Base-by-base conservation (phyloP, 108 stramenopile species). In the Conticribra weissflogii region DNA sequence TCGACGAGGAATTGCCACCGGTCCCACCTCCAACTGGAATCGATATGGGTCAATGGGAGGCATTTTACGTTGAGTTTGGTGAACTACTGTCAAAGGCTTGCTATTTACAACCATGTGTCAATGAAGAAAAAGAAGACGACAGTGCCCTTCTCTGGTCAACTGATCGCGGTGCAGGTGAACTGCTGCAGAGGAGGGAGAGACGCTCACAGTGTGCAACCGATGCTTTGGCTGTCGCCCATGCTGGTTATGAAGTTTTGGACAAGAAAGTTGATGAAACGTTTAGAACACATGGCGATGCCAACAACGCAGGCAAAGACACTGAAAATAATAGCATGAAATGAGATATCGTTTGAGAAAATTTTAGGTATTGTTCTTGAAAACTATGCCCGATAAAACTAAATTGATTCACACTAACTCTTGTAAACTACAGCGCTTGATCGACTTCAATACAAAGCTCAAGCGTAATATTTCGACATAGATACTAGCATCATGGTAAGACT, bases 51-150 rank as follows among this genome's bases (percentile, higher is more conserved):
- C 45, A 62, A 33, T 76, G 75, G 75, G 36, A 63, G 45, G 61
- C 67, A 27, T 76, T 59, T 54, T 76, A 68, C 27, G 49, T 46
- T 32, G 75, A 76, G 45, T 76, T 76, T 63, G 75, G 75, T 27
- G 54, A 28, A 48, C 41, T 76, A 32, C 48, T 76, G 27, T 27
- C 8, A 8, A 56, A 52, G 24, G 65, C 64, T 16, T 65, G 24
- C 16, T 18, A 30, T 7, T 3, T 28, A 21, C 55, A 15, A 31
- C 55, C n/a, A 25, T n/a, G 24, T 23, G 27, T n/a, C 23, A 34
- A 54, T 66, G 53, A 15, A 5, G 66, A 29, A 47, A 5, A 45
- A 50, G 36, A 49, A 56, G 64, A 68, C 63, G 75, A 76, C 45
- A 63, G 75, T 63, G 51, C 49, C 19, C 59, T 76, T 7, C 30